A percentile compares a stretch with the other conserved stretches of the same genome.
These are phyloP conservation scores for Sporisorium graminicola DNA, from an alignment of 1,284 basidiomycete species.

Conservation along the genomic window DNA sequence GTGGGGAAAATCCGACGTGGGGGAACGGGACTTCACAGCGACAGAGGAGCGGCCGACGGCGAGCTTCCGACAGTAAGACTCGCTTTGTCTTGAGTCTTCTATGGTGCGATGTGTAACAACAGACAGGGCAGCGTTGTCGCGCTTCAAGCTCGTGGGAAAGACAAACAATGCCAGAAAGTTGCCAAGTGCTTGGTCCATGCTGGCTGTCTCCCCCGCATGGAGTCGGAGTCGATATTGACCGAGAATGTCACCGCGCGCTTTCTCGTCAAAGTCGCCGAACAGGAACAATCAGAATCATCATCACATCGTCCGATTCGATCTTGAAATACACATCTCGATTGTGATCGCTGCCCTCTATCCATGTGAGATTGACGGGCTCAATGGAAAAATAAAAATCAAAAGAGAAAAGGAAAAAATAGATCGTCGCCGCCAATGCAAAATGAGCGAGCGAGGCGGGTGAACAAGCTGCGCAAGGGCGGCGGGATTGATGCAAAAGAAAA, in stretches of 20 bases:
- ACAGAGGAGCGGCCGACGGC: too few relatives aligned
- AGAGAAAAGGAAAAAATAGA: not conserved
- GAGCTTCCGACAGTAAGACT: too few relatives aligned
- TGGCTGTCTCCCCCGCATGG: constrained; percentile 2
- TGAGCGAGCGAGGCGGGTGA: not conserved
- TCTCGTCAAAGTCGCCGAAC: constrained; percentile 4
- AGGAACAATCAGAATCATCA: not conserved
- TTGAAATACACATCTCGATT: not conserved
- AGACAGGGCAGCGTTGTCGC: too few relatives aligned
- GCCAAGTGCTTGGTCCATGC: not conserved
- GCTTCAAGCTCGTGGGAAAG: too few relatives aligned
- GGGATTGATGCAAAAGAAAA: constrained; percentile 1
- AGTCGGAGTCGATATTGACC: constrained; percentile 6
- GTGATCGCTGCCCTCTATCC: not conserved
- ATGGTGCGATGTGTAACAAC: too few relatives aligned
- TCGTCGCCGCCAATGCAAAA: constrained; percentile 4
- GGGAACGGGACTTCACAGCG: too few relatives aligned
- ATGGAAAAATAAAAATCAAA: not conserved
- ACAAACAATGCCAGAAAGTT: too few relatives aligned
- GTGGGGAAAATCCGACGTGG: not conserved
- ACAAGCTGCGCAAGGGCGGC: not conserved
- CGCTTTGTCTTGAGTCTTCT: too few relatives aligned
- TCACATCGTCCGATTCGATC: not conserved
- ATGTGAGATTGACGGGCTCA: not conserved
- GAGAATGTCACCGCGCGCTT: not conserved